phyloP scores from a whole-genome alignment of 805 yeast species.

The Kodamaea nitidulidarum region DNA sequence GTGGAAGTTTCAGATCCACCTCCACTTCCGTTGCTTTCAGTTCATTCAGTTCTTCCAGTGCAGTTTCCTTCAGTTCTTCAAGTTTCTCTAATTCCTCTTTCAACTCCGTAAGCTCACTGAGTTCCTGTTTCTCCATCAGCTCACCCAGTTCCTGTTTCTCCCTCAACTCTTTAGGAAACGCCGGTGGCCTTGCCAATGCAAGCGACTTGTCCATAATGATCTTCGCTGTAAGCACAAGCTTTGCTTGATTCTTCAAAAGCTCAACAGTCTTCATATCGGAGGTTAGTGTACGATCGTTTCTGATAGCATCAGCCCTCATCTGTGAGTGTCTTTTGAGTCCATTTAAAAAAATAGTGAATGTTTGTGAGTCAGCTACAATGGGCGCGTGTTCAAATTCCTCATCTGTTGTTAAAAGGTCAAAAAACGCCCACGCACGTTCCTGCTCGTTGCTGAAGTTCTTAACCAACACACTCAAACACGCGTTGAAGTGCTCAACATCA shows the following conservation, averaged over 20 bases:
- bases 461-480: slow-evolving; percentile 32
- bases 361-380: slow-evolving; percentile 29
- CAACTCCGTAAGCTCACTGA: no score
- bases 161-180: no score
- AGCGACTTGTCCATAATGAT: slow-evolving; percentile 25
- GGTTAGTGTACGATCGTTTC: slow-evolving; percentile 13
- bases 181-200: slow-evolving; percentile 30
- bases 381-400: slow-evolving; percentile 11
- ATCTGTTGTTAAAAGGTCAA: slow-evolving; percentile 24
- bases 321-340: slow-evolving; percentile 26
- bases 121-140: no score
- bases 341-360: slow-evolving; percentile 37
- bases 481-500: slow-evolving; percentile 32
- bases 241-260: slow-evolving; percentile 26
- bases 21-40: no score
- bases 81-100: no score
- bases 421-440: slow-evolving; percentile 34
- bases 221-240: slow-evolving; percentile 24
- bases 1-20: no score
- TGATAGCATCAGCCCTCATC: slow-evolving; percentile 14
- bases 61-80: no score
- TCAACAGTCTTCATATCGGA: slow-evolving; percentile 19
- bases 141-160: no score
- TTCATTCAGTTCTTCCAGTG: no score
- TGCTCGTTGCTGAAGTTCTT: slow-evolving; percentile 33